These are phyloP conservation scores for Obelidium mucronatum DNA, from an alignment of 192 early-diverging fungal genomes.

Conservation along the genomic window DNA sequence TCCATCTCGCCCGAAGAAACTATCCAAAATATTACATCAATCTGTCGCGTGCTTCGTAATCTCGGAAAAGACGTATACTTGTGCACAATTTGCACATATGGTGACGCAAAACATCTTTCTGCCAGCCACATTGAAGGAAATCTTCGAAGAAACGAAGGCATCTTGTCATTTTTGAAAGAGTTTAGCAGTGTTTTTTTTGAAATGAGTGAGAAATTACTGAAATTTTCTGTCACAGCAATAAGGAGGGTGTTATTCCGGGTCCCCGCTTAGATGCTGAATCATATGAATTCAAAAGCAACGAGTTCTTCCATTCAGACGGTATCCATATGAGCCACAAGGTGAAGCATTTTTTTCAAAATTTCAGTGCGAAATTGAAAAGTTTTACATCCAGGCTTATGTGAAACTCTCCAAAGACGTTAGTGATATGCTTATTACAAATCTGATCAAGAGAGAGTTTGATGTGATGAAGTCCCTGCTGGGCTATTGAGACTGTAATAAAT, in stretches of 20 bases:
- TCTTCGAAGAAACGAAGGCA: conserved; percentile 35
- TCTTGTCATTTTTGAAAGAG: conserved; percentile 39
- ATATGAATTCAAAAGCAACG: conserved; percentile 30
- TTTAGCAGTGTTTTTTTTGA: conserved; percentile 12
- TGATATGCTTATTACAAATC: conserved; percentile 39
- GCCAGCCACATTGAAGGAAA: conserved; percentile 30
- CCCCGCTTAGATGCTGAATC: conserved; percentile 33
- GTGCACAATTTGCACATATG: conserved; percentile 40
- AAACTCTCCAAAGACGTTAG: conserved; percentile 54
- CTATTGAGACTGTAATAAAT: neutral
- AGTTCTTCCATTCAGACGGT: conserved; percentile 21
- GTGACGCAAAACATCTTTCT: conserved; percentile 28
- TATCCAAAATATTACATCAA: conserved; percentile 46
- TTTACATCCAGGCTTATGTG: conserved; percentile 47
- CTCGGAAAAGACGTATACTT: conserved; percentile 51
- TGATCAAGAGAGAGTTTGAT: conserved; percentile 54
- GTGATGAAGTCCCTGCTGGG: conserved; percentile 34
- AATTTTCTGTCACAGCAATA: conserved; percentile 15
- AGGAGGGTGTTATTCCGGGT: conserved; percentile 32
- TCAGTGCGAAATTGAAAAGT: no score
- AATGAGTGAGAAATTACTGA: no score
- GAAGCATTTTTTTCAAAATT: no score
- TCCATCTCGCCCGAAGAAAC: conserved; percentile 47
- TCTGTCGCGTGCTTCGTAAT: conserved; percentile 35
- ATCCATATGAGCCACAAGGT: conserved; percentile 4